Percentiles rank a stretch among this genome's conserved stretches.
Conservation (phyloP, 768 basidiomycete species). For the Fistulinella prunicolor region DNA sequence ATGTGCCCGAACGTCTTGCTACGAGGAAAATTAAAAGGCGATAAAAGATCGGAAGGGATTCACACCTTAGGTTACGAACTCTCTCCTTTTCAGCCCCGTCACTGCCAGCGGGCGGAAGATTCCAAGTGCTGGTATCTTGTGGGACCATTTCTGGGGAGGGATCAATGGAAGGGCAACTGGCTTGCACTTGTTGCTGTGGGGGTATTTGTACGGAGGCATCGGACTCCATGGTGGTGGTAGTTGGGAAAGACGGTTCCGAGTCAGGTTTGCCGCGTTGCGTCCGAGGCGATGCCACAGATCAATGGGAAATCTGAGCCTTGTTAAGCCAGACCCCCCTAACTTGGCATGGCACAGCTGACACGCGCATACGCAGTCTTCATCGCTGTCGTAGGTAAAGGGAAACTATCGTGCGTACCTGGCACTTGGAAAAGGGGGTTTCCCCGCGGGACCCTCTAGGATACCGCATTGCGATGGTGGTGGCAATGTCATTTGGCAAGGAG, state of each 20-base stretch:
- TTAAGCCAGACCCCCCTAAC: too few relatives aligned
- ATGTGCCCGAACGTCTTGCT: slow-evolving; percentile 27
- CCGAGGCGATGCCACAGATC: too few relatives aligned
- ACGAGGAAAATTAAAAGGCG: not conserved
- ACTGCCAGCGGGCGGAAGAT: too few relatives aligned
- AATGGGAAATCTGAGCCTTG: not conserved
- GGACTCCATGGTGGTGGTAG: slow-evolving; percentile 18
- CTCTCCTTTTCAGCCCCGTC: too few relatives aligned
- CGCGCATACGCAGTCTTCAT: too few relatives aligned
- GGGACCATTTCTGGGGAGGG: too few relatives aligned
- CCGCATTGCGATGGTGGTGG: not conserved
- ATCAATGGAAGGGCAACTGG: not conserved
- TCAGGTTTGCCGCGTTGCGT: too few relatives aligned
- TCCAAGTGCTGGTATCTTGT: too few relatives aligned
- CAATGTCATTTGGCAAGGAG: not conserved
- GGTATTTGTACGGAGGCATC: not conserved
- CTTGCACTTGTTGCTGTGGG: not conserved
- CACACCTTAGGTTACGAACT: not conserved
- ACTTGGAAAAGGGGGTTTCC: too few relatives aligned
- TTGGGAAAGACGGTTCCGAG: not conserved
- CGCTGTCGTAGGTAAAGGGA: too few relatives aligned
- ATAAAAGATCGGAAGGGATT: not conserved
- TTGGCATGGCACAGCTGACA: too few relatives aligned
- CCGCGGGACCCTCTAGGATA: not conserved
- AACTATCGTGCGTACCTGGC: not conserved